These are phyloP conservation scores for Lipomyces mesembrius DNA, from an alignment of 805 yeast genomes.

Conservation along the genomic window DNA sequence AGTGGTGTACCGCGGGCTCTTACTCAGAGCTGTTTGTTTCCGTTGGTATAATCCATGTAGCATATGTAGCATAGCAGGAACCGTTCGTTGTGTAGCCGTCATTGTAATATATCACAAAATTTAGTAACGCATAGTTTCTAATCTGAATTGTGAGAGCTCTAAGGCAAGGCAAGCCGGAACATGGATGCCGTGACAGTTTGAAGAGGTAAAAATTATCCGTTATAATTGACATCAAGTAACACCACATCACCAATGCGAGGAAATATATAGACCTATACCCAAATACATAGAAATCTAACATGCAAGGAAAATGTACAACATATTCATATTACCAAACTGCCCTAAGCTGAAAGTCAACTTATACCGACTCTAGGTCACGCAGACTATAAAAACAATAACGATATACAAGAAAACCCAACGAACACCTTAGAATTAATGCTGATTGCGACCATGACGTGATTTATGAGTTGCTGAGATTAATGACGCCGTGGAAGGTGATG, in stretches of 20 bases:
- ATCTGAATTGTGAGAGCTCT: neutral
- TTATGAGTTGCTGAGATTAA: neutral
- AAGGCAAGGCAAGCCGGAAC: neutral
- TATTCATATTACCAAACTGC: neutral
- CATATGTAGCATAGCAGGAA: neutral
- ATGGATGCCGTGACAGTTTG: neutral
- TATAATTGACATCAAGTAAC: neutral
- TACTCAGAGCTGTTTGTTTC: conserved; percentile 17
- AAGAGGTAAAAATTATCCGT: neutral
- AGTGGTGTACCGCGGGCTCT: conserved; percentile 28
- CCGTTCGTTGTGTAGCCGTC: neutral
- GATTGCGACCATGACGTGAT: neutral
- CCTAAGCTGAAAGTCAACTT: neutral
- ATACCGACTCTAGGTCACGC: neutral
- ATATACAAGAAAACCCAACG: neutral
- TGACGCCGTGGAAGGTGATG: conserved; percentile 2
- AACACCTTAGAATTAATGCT: neutral
- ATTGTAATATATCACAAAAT: conserved; percentile 5
- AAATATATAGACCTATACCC: neutral
- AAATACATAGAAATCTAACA: neutral
- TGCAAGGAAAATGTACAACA: neutral
- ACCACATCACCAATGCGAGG: neutral
- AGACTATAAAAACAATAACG: neutral
- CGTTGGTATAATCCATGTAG: conserved; percentile 8
- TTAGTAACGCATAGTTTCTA: neutral